Base-by-base conservation (phyloP, 2,329 filamentous ascomycete species). In the Monilinia fructigena region DNA sequence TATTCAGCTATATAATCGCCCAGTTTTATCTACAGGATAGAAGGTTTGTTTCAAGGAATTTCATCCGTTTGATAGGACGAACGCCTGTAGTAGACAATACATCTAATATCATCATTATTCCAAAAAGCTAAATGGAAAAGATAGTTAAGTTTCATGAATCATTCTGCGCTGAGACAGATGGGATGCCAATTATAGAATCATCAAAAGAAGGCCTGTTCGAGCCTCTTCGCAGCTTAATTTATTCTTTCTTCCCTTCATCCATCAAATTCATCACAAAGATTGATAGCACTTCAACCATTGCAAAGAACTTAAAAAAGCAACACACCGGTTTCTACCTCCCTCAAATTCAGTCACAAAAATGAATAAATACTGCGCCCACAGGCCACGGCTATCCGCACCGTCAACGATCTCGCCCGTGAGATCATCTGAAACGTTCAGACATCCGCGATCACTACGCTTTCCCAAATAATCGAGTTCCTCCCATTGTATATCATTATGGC, bases 91-190 rank as follows among this genome's bases (percentile, higher is more conserved):
- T 14, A 20, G 18, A 50, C 3, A 38, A 18, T 38, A 7, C 7
- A 10, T 38, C 18, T 0, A 18, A 38, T 26, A 2, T 20, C 3
- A 35, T 23, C 2, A 50, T 26, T 0, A 38, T 38, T 1, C 38
- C 10, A 38, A 12, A 26, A 2, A 3, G 4, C 12, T 14, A 38
- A 0, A 2, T 1, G 11, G 7, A 16, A 10, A 5, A 18, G 12
- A 12, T 1, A 7, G 20, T 38, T 4, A 12, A 1, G 38, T 2
- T 12, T 26, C 6, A 50, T 38, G 42, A 48, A 60, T 60, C 45
- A 60, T 38, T 3, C 26, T 26, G 12, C 2, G 28, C 28, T 48
- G 7, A 23, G 4, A 23, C 14, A 18, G 20, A 38, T 38, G 7
- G 7, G 2, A 50, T 50, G 18, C 23, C 1, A 5, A 12, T 3